A percentile compares a stretch with the other conserved stretches of the same genome.
phyloP scores from a whole-genome alignment of 441 rosid genomes.

The Macaranga tanarius region DNA sequence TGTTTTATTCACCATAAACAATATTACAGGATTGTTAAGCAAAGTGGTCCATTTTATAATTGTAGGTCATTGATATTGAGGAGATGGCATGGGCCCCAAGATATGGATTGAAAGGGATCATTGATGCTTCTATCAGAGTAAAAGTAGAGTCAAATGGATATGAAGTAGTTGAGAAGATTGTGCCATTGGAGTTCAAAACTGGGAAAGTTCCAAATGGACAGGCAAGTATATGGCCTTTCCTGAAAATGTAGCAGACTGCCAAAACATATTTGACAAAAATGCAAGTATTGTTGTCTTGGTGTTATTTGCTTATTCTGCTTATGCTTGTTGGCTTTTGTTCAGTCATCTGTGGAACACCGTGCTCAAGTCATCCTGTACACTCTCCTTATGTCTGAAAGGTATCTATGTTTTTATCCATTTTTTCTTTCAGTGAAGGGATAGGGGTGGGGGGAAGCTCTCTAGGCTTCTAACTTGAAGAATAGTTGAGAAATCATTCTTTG shows the following conservation, averaged over 20 bases:
- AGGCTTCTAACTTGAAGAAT: not conserved
- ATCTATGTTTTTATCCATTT: conserved; percentile 20
- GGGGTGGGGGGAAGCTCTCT: not conserved
- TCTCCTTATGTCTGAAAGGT: conserved; percentile 99
- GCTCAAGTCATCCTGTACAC: conserved; percentile 98
- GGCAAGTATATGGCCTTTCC: conserved; percentile 44
- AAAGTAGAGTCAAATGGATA: conserved; percentile 50
- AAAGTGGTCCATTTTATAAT: conserved; percentile 10
- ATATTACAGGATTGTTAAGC: not conserved
- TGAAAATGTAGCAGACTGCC: conserved; percentile 10
- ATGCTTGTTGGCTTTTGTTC: conserved; percentile 33
- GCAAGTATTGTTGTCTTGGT: not conserved
- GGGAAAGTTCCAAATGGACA: conserved; percentile 84
- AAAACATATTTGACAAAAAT: conserved; percentile 10
- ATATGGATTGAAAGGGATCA: conserved; percentile 96
- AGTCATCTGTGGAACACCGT: conserved; percentile 88
- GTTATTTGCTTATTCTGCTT: conserved; percentile 11
- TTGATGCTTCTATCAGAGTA: conserved; percentile 92
- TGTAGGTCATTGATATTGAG: conserved; percentile 93
- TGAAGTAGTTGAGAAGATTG: conserved; percentile 52
- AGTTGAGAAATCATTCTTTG: conserved; percentile 15
- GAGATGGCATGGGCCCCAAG: conserved; percentile 99
- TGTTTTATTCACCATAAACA: not conserved
- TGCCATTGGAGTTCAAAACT: conserved; percentile 95
- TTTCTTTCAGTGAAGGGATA: conserved; percentile 17